phyloP scores from a whole-genome alignment of 2,329 filamentous ascomycete species.

The Fusarium drepaniforme region DNA sequence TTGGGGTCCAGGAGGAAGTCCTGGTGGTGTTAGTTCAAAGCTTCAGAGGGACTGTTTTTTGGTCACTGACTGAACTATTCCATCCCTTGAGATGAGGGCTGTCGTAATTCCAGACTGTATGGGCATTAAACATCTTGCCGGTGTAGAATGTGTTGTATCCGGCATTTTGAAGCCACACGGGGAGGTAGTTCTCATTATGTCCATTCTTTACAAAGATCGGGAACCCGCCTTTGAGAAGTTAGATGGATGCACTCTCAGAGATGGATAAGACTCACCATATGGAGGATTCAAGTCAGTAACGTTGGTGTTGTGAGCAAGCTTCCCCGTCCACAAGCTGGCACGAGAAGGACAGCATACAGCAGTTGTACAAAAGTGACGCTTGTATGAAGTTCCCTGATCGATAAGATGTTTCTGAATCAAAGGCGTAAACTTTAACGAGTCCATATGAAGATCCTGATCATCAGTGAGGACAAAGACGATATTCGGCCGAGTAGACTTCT shows the following conservation, averaged over 20 bases:
- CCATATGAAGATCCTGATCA: constrained; percentile 73
- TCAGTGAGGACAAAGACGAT: constrained; percentile 76
- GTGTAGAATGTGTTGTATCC: constrained; percentile 67
- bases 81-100: constrained; percentile 66
- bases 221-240: constrained; percentile 49
- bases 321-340: constrained; percentile 73
- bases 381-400: constrained; percentile 68
- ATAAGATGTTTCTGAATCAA: constrained; percentile 65
- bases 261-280: constrained; percentile 52
- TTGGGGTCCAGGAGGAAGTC: constrained; percentile 39
- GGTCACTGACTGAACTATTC: constrained; percentile 57
- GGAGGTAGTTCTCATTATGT: constrained; percentile 63
- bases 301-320: constrained; percentile 73
- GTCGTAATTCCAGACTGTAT: constrained; percentile 62
- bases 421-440: constrained; percentile 71
- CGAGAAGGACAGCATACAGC: constrained; percentile 75
- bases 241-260: not conserved
- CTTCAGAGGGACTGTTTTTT: too few species aligned
- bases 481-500: constrained; percentile 56
- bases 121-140: constrained; percentile 67
- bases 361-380: constrained; percentile 72
- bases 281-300: constrained; percentile 65
- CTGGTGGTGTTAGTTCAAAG: constrained; percentile 5
- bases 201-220: constrained; percentile 64
- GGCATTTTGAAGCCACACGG: constrained; percentile 63